Evolutionary conservation across 2,329 filamentous ascomycete species (phyloP).

Genomic region (Diaporthe vaccinii): DNA sequence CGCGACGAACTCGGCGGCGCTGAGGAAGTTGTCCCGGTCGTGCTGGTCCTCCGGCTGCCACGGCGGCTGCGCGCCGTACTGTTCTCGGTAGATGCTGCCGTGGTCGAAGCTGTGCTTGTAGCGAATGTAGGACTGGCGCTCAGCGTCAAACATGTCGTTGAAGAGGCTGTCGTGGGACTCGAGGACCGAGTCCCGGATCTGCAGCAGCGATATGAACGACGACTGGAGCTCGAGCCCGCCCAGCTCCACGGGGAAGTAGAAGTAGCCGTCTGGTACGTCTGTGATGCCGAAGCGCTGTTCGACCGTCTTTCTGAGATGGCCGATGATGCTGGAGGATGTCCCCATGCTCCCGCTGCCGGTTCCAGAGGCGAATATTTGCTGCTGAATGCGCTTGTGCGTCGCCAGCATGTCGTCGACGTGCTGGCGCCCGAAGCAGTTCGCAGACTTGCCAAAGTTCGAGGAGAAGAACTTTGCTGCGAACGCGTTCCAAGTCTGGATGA

Average conservation of each 20-base stretch:
- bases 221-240: conserved; percentile 62
- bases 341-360: conserved; percentile 31
- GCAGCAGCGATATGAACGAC: conserved; percentile 58
- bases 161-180: conserved; percentile 50
- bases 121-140: conserved; percentile 51
- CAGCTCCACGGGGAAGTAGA: conserved; percentile 61
- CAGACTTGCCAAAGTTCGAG: conserved; percentile 65
- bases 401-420: conserved; percentile 67
- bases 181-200: conserved; percentile 53
- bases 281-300: conserved; percentile 62
- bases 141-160: conserved; percentile 50
- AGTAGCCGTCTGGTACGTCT: conserved; percentile 59
- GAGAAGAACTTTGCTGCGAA: conserved; percentile 66
- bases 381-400: conserved; percentile 64
- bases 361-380: conserved; percentile 57
- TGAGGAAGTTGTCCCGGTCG: conserved; percentile 57
- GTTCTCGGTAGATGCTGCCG: conserved; percentile 40
- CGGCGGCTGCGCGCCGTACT: conserved; percentile 42
- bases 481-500: conserved; percentile 64
- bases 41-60: conserved; percentile 49
- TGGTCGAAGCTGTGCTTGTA: conserved; percentile 54
- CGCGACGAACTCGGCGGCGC: conserved; percentile 58
- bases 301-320: conserved; percentile 68
- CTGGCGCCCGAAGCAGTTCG: conserved; percentile 64
- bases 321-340: conserved; percentile 59